phyloP scores from a whole-genome alignment of 176 grass and related monocot species.

The Poa pratensis region DNA sequence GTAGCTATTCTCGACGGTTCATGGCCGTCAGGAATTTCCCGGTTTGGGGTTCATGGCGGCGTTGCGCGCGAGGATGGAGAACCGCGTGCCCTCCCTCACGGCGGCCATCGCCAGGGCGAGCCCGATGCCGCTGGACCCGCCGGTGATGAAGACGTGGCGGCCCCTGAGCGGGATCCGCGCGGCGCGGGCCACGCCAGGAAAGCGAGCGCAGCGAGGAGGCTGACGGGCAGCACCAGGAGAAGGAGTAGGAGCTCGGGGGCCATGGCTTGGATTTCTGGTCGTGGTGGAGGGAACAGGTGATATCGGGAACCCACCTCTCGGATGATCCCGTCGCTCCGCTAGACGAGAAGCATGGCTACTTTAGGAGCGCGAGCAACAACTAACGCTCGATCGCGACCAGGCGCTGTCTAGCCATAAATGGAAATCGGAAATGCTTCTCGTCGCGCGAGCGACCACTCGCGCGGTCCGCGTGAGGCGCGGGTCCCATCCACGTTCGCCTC shows the following conservation, averaged over 20 bases:
- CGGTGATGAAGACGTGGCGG: conserved; percentile 86
- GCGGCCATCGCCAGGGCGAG: conserved; percentile 71
- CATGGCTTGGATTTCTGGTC: conserved; percentile 9
- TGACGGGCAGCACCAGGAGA: conserved; percentile 43
- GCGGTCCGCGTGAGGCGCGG: no score
- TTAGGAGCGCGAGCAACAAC: no score
- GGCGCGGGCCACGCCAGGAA: conserved; percentile 59
- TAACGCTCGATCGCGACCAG: no score
- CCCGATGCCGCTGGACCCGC: conserved; percentile 93
- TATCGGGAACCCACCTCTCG: no score
- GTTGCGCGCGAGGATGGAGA: conserved; percentile 91
- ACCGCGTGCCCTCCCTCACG: conserved; percentile 75
- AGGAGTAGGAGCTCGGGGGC: conserved; percentile 49
- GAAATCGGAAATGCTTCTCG: no score
- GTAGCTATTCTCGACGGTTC: no score
- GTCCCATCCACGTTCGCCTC: no score
- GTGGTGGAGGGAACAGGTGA: neutral
- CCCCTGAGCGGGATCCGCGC: conserved; percentile 59
- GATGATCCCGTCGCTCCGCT: no score
- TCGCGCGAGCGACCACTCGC: no score
- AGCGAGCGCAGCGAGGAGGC: conserved; percentile 52
- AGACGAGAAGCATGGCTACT: no score
- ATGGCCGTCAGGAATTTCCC: no score
- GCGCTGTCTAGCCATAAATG: no score
- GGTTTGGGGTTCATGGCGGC: neutral